Base-by-base conservation (phyloP, 495 filamentous ascomycete genomes). In the Hamigera avellanea region DNA sequence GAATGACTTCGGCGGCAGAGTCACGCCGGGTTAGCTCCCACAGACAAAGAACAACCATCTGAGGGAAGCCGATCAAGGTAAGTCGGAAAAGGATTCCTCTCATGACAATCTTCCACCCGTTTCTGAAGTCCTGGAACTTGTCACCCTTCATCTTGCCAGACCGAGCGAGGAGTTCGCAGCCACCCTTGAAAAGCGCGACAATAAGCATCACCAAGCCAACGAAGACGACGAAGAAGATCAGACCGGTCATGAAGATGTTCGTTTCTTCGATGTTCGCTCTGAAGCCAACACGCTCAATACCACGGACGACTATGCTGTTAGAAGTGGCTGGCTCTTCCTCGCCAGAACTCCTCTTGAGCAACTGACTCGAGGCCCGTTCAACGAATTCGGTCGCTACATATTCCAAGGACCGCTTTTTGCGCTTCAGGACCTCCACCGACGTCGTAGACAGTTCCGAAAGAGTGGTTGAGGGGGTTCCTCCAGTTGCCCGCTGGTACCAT, bases 401-500 rank as follows among this genome's bases (percentile, higher is more conserved):
- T 9, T 69, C 60, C 9, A 73, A 26, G 3, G 72, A 71, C 36
- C 59, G 57, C 51, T 62, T 65, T 29, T 43, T 40, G 33, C 84
- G 72, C 62, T 91, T 95, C 40, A 86, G 68, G 17, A 95, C 76
- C 53, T 89, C 71, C 6, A 98, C 86, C 0, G 91, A 95, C 17
- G 80, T 78, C 3, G 74, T 76, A 2, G 69, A 68, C 23, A 95
- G 69, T 6, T 69, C 73, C 21, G 81, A 79, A 19, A 95, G 74
- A 27, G 93, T 64, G 18, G 78, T 84, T 9, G 87, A 80, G 9
- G 91, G 83, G 15, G 73, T 83, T 36, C 91, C 91, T 23, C 91
- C 91, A 3, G 91, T 98, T 9, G 91, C 69, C 19, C 87, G 81
- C 58, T 95, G 91, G 56, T 96, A 98, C 91, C 91, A 98, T 19